Percentiles rank a stretch among this genome's conserved stretches.
Evolutionary conservation across 176 grass and related monocot genomes (phyloP).

Genomic region (Cymbopogon citratus): DNA sequence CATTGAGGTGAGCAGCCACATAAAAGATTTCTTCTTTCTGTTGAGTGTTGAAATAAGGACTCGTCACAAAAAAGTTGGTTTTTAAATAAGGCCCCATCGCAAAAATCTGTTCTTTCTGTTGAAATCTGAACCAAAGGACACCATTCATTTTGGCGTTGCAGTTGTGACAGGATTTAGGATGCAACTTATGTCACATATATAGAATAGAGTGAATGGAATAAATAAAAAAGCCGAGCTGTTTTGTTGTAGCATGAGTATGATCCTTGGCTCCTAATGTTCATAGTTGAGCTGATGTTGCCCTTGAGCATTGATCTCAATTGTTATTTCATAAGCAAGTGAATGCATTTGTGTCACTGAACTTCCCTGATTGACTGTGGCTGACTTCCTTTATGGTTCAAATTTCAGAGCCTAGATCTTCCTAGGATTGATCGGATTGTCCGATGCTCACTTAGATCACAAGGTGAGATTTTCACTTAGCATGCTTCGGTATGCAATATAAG

Average conservation of each 20-base stretch:
- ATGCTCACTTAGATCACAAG: conserved; percentile 60
- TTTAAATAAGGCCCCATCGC: not conserved
- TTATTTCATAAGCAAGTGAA: not conserved
- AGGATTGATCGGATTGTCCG: conserved; percentile 71
- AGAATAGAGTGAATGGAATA: not conserved
- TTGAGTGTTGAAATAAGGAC: not conserved
- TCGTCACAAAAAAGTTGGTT: not conserved
- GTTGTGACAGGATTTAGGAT: not conserved
- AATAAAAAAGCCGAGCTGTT: not conserved
- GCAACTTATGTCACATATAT: not conserved
- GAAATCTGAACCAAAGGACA: not conserved
- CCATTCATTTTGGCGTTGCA: not conserved
- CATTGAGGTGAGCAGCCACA: conserved; percentile 48
- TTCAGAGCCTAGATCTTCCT: conserved; percentile 77
- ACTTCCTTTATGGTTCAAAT: conserved; percentile 14
- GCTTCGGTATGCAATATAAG: not conserved
- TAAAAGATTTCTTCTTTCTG: not conserved
- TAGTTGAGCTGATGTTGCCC: not conserved
- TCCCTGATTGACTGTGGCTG: not conserved
- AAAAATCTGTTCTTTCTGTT: conserved; percentile 13
- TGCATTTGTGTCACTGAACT: not conserved
- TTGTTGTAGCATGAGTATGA: not conserved
- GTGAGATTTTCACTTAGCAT: conserved; percentile 9
- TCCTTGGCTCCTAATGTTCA: not conserved
- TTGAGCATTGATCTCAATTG: conserved; percentile 9